Percentiles rank a stretch among this genome's conserved stretches.
Evolutionary conservation across 2,329 filamentous ascomycete genomes (phyloP).

Genomic region (Penicillium oxalicum): DNA sequence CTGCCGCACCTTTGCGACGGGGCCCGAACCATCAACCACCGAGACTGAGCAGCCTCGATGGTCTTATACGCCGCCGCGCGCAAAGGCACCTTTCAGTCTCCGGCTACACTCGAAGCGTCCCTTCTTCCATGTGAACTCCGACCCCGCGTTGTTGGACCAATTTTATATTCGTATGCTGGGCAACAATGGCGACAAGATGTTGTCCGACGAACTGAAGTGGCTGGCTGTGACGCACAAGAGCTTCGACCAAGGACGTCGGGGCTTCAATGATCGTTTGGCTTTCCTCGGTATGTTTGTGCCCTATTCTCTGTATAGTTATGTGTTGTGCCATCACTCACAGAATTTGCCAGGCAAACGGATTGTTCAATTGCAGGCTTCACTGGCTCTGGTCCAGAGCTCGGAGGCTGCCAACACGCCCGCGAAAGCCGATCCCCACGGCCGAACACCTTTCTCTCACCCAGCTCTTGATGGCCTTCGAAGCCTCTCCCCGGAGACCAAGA

Average conservation of each 20-base stretch:
- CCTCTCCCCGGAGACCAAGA: conserved; percentile 57
- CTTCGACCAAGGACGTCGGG: conserved; percentile 89
- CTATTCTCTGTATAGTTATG: not conserved
- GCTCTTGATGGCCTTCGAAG: conserved; percentile 69
- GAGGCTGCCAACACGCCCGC: conserved; percentile 26
- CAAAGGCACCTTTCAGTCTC: conserved; percentile 60
- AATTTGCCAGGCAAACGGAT: conserved; percentile 53
- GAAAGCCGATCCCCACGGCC: conserved; percentile 48
- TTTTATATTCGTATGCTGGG: conserved; percentile 76
- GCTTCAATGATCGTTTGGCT: conserved; percentile 90
- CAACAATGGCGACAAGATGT: conserved; percentile 61
- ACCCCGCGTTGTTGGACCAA: conserved; percentile 66
- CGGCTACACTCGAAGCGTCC: conserved; percentile 30
- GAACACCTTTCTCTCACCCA: conserved; percentile 63
- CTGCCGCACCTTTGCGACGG: conserved; percentile 23
- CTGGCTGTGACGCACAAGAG: conserved; percentile 96
- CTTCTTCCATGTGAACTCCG: conserved; percentile 63
- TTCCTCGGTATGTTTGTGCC: conserved; percentile 61
- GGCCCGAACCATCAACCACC: conserved; percentile 26
- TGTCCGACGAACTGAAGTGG: conserved; percentile 94
- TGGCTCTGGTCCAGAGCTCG: conserved; percentile 52
- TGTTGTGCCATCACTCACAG: conserved; percentile 2
- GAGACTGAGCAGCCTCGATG: conserved; percentile 53
- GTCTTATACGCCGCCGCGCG: conserved; percentile 62
- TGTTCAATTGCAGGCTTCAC: conserved; percentile 58